Base-by-base conservation (phyloP, 306 rosid genomes). In the Vicia villosa region DNA sequence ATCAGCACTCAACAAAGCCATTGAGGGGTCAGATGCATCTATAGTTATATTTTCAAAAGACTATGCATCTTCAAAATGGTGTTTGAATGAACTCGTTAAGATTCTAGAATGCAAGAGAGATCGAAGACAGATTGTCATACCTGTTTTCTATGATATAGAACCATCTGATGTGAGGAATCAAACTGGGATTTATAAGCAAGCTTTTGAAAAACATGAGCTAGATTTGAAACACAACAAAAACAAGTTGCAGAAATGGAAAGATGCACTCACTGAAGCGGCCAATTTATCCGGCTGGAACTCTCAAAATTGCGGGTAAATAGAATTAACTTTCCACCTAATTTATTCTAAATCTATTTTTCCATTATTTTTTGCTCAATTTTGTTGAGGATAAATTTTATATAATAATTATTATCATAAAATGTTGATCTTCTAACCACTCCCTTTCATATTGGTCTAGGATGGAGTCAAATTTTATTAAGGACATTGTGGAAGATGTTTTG, bases 11-110 rank as follows among this genome's bases (percentile, higher is more conserved):
- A 69, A 40, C 26, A 15, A 54, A 54, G 52, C 65, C 10, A 69
- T 69, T 11, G 41, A 54, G 36, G 54, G 37, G 34, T 55, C 74
- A 54, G 15, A 3, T 15, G 16, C 15, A 9, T 68, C 73, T 14
- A 3, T 67, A 32, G 49, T 50, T 20, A 34, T 67, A 8, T 13
- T 67, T 12, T 67, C 61, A 32, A 0, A 68, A 40, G 11, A 58
- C 22, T 70, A 70, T 26, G 74, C 74, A 41, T 24, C 74, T 8
- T 57, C 74, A 12, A 70, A 56, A 26, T 70, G 66, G 66, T 70
- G 57, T 10, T 56, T 70, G 57, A 20, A 57, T 26, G 74, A 69
- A 69, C 50, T 69, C 19, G 1, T 24, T 1, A 50, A 49, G 14
- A 67, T 69, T 55, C 37, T 69, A 0, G 32, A 70, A 28, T 70